Evolutionary conservation across 2,329 filamentous ascomycete species (phyloP), one percentile per base, ranked within the genome.

Genomic region (Piedraia hortae): DNA sequence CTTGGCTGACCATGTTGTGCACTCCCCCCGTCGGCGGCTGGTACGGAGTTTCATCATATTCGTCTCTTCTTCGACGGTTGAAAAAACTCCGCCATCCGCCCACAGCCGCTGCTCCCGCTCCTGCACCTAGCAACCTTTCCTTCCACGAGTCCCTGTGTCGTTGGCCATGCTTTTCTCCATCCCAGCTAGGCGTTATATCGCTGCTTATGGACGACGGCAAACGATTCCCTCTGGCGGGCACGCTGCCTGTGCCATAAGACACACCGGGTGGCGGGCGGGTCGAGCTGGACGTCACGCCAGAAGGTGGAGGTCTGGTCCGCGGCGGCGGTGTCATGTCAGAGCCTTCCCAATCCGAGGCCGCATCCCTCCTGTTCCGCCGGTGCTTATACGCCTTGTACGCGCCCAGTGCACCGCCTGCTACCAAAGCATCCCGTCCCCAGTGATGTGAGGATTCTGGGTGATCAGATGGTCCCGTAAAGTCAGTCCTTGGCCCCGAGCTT

Each of bases 351-450:
- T n/a, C n/a, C n/a, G n/a, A n/a, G n/a, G n/a, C n/a, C n/a, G n/a
- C n/a, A n/a, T n/a, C n/a, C n/a, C 23, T 31, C 18, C 21, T 10
- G 9, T 10, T 21, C 7, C 24, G 19, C 11, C 22, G 18, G 10
- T 44, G 41, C 25, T 68, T 39, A 9, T 55, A 55, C 27, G 58
- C 59, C 23, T 67, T 35, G 12, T 59, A 63, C 15, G 55, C 59
- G 5, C 59, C 62, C 11, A 59, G 50, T 22, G 55, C 56, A 11
- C 61, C 57, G 4, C 56, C 60, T 16, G 50, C 53, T 14, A 55
- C 54, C 24, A 61, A 39, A 7, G 49, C 46, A 15, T 52, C 55
- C 22, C 54, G 39, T 12, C 44, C 45, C 33, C 49, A 49, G 25
- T 37, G 34, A n/a, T n/a, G n/a, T n/a, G n/a, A n/a, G 22, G 25